Evolutionary conservation across 495 filamentous ascomycete genomes (phyloP).

Genomic region (Apodospora peruviana): DNA sequence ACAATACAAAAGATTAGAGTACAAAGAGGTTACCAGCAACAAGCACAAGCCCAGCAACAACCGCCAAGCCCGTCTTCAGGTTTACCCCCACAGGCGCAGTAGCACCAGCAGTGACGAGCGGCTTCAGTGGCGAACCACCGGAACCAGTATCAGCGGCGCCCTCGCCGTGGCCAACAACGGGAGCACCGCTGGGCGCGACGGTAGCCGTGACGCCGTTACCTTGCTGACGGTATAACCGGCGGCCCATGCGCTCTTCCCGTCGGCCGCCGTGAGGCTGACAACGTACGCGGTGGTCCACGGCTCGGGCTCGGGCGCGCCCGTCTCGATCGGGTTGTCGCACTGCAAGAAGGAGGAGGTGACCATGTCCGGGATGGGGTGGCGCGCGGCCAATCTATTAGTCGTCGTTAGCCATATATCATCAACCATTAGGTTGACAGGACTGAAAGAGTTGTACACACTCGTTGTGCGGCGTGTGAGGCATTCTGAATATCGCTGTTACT

Average conservation of each 20-base stretch:
- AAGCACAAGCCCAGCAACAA: not conserved
- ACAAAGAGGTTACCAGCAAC: not conserved
- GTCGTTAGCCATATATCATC: not conserved
- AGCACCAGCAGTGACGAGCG: not conserved
- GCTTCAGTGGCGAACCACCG: not conserved
- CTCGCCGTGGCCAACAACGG: not conserved
- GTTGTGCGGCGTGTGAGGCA: not conserved
- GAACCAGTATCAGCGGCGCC: not conserved
- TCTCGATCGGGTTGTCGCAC: constrained; percentile 13
- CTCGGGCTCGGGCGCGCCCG: constrained; percentile 6
- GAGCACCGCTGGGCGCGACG: constrained; percentile 12
- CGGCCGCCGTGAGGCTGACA: constrained; percentile 32
- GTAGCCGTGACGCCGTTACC: constrained; percentile 34
- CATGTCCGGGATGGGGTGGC: not conserved
- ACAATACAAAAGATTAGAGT: not conserved
- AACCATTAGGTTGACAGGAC: not conserved
- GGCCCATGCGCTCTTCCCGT: constrained; percentile 31
- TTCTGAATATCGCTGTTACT: not conserved
- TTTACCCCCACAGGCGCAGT: not conserved
- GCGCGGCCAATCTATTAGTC: not conserved
- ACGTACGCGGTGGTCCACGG: constrained; percentile 38
- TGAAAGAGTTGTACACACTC: not conserved
- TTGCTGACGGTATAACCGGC: constrained; percentile 44
- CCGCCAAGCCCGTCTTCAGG: not conserved
- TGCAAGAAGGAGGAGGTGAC: constrained; percentile 12